phyloP scores from a whole-genome alignment of 2,329 filamentous ascomycete genomes.

The Colletotrichum lini region DNA sequence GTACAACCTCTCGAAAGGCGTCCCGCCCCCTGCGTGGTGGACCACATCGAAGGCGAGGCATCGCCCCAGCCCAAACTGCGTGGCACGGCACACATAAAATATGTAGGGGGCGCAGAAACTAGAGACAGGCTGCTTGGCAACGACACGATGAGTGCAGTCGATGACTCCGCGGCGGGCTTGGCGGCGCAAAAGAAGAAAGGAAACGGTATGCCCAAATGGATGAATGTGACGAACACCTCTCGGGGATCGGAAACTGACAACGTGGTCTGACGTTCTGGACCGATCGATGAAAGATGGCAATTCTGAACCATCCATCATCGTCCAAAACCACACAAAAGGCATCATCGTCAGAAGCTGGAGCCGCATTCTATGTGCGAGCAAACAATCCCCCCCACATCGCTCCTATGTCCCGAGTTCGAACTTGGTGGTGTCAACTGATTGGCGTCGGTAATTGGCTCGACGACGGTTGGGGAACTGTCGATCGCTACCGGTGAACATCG shows the following conservation, averaged over 20 bases:
- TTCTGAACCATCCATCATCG: background rate
- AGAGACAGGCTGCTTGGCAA: conserved; percentile 1
- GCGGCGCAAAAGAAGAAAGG: conserved; percentile 6
- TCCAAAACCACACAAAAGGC: background rate
- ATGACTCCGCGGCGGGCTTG: background rate
- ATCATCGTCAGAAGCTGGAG: conserved; percentile 3
- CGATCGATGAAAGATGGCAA: conserved; percentile 5
- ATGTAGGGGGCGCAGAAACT: background rate
- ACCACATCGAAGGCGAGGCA: background rate
- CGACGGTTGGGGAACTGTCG: conserved; percentile 17
- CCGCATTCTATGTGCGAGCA: conserved; percentile 7
- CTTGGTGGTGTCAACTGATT: conserved; percentile 10
- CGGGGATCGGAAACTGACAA: background rate
- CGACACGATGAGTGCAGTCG: conserved; percentile 3
- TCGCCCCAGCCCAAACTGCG: background rate
- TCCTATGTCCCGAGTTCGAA: conserved; percentile 1
- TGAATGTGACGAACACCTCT: background rate
- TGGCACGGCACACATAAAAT: background rate
- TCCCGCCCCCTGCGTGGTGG: background rate
- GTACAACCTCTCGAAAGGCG: background rate
- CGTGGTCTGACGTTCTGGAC: background rate
- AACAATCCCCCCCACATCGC: background rate
- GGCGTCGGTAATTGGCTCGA: conserved; percentile 15
- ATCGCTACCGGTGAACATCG: conserved; percentile 36
- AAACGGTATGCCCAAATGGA: background rate